Base-by-base conservation (phyloP, 108 stramenopile genomes). In the Craspedostauros australis region DNA sequence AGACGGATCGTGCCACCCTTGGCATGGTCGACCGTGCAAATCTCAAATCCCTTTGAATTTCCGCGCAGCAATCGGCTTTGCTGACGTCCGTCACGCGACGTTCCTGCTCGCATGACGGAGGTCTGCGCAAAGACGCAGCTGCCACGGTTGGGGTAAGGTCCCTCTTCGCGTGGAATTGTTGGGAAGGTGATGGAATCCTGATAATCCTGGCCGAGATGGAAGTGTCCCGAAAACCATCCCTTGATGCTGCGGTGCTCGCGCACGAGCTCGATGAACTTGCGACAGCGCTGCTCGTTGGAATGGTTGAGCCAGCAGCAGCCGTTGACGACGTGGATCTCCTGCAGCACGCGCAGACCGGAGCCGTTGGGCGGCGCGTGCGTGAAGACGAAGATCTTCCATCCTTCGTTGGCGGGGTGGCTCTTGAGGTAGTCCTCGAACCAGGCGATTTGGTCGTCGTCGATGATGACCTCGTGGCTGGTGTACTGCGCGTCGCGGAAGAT, bases 181-280 rank as follows among this genome's bases (percentile, higher is more conserved):
- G 80, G 80, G 61, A 82, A 82, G 41, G 64, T 70, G 45, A 73
- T 73, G 29, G 52, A 62, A 41, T 72, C 70, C 39, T 70, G 62
- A 33, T 71, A 76, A 39, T 74, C 73, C 31, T 64, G 63, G 21
- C 81, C 72, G 49, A 97, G 77, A 65, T 97, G 96, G 70, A 95
- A 97, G 63, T 97, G 96, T 18, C 96, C 96, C 8, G 77, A 77
- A 38, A 90, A 91, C 96, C 96, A 97, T 18, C 72, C 84, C 74
- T 95, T 95, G 64, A 97, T 85, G 42, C 57, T 65, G 14, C 65
- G 80, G 55, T 95, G 54, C 40, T 84, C 82, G 41, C 79, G 50
- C 19, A 94, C 93, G 30, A 86, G 41, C 40, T 86, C 68, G 47
- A 92, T 81, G 60, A 95, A 95, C 49, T 62, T 70, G 21, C 74